Evolutionary conservation across 345 rosid species (phyloP).

Genomic region (Geranium rotundifolium): DNA sequence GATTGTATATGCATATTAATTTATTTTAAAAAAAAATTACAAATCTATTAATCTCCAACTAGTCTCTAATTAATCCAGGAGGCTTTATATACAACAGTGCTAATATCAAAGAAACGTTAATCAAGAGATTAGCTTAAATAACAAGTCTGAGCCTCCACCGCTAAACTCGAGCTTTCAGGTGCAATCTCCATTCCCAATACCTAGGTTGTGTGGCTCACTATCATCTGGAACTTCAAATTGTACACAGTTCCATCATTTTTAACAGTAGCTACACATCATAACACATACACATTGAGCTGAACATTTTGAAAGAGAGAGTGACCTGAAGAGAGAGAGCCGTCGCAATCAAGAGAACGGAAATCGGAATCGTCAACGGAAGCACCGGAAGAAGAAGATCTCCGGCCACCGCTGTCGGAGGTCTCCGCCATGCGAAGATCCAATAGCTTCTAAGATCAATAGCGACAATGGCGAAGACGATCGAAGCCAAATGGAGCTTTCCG

Average conservation of each 20-base stretch:
- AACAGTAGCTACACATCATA: conserved; percentile 23
- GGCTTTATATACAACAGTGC: too few species aligned
- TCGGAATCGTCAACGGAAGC: background rate
- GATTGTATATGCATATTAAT: too few species aligned
- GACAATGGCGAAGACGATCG: too few species aligned
- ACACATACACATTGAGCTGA: conserved; percentile 24
- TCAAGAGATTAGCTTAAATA: too few species aligned
- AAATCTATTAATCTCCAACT: too few species aligned
- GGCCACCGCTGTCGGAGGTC: background rate
- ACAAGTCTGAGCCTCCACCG: too few species aligned
- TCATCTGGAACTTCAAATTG: conserved; percentile 28
- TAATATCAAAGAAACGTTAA: too few species aligned
- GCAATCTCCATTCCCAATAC: conserved; percentile 3
- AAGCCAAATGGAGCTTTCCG: too few species aligned
- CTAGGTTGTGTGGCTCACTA: conserved; percentile 12
- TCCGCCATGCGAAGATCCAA: background rate
- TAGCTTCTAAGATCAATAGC: too few species aligned
- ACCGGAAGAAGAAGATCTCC: background rate
- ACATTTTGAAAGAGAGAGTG: background rate
- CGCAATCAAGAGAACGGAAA: background rate
- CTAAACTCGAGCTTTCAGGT: too few species aligned
- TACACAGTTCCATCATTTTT: conserved; percentile 27
- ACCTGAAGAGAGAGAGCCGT: background rate
- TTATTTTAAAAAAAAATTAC: too few species aligned
- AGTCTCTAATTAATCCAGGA: too few species aligned